A percentile compares a stretch with the other conserved stretches of the same genome.
Conservation (phyloP, 73 alveolate genomes). For the Diophrys appendiculata region DNA sequence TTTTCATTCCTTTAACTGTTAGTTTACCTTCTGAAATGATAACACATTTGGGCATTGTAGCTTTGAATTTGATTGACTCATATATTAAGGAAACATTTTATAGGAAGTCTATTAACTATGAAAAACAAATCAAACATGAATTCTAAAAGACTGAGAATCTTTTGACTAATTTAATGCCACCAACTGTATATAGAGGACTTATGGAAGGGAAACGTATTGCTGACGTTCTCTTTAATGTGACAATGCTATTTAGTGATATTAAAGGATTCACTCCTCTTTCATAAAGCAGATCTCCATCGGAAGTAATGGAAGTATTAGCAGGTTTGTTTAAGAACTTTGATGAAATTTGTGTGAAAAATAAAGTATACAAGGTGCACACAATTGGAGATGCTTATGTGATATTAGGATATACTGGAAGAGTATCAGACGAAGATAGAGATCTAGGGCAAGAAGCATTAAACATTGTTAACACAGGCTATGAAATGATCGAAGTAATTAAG, state of each 20-base stretch:
- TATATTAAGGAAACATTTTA: background rate
- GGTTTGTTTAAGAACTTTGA: slow-evolving; percentile 93
- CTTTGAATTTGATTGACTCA: background rate
- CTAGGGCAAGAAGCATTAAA: slow-evolving; percentile 89
- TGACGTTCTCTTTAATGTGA: slow-evolving; percentile 88
- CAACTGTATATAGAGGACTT: slow-evolving; percentile 50
- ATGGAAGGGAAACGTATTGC: slow-evolving; percentile 60
- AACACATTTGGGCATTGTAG: background rate
- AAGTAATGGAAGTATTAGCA: slow-evolving; percentile 89
- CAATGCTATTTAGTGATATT: slow-evolving; percentile 95
- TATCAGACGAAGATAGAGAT: slow-evolving; percentile 83
- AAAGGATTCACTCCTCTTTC: slow-evolving; percentile 82
- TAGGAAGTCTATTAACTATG: slow-evolving; percentile 12
- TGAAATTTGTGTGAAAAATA: slow-evolving; percentile 83
- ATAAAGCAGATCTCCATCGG: slow-evolving; percentile 82
- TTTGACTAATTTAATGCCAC: slow-evolving; percentile 60
- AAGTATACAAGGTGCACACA: slow-evolving; percentile 95
- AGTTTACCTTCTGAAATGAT: background rate
- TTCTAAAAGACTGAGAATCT: slow-evolving; percentile 38
- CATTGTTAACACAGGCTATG: slow-evolving; percentile 93
- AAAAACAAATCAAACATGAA: slow-evolving; percentile 21
- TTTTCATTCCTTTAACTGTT: background rate
- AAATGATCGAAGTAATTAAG: slow-evolving; percentile 91
- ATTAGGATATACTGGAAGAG: slow-evolving; percentile 90
- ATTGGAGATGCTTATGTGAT: slow-evolving; percentile 99